phyloP scores from a whole-genome alignment of 768 basidiomycete species.

The Phlebiopsis flavidoalba region DNA sequence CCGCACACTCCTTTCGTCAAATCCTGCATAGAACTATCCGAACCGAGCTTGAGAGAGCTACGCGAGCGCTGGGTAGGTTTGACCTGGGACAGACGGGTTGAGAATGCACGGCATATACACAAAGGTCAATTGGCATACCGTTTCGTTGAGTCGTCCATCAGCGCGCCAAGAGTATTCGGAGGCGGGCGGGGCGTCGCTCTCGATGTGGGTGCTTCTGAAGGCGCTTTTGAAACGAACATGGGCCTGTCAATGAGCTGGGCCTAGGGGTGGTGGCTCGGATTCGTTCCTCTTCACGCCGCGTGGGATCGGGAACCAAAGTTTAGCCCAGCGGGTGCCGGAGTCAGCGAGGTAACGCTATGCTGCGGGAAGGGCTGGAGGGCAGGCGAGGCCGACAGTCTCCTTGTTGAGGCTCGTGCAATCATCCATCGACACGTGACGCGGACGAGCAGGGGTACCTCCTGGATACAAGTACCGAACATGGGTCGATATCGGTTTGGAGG shows the following conservation, averaged over 20 bases:
- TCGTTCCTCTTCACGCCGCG: slow-evolving; percentile 41
- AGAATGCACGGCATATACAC: slow-evolving; percentile 2
- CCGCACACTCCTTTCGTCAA: not conserved
- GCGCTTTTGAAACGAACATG: slow-evolving; percentile 64
- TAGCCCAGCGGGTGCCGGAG: slow-evolving; percentile 54
- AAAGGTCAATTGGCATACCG: slow-evolving; percentile 34
- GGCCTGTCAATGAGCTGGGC: slow-evolving; percentile 59
- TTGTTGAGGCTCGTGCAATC: slow-evolving; percentile 24
- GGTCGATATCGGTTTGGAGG: slow-evolving; percentile 29
- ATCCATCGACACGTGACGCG: slow-evolving; percentile 42
- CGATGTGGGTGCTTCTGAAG: slow-evolving; percentile 24
- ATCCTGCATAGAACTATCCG: slow-evolving; percentile 6
- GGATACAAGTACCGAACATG: slow-evolving; percentile 15
- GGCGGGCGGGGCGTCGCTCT: slow-evolving; percentile 25
- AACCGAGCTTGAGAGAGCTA: slow-evolving; percentile 6
- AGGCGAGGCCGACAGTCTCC: slow-evolving; percentile 45
- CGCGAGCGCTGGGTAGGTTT: not conserved
- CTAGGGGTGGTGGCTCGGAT: slow-evolving; percentile 69
- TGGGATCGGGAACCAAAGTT: slow-evolving; percentile 38
- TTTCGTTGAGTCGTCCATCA: slow-evolving; percentile 45
- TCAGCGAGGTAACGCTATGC: slow-evolving; percentile 65
- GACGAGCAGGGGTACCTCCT: slow-evolving; percentile 30
- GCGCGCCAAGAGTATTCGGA: slow-evolving; percentile 27
- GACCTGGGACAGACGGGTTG: not conserved
- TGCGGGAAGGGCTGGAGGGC: slow-evolving; percentile 45